A percentile compares a stretch with the other conserved stretches of the same genome.
These are phyloP conservation scores for Pterula multifida DNA, from an alignment of 1,284 basidiomycete species.

Conservation along the genomic window DNA sequence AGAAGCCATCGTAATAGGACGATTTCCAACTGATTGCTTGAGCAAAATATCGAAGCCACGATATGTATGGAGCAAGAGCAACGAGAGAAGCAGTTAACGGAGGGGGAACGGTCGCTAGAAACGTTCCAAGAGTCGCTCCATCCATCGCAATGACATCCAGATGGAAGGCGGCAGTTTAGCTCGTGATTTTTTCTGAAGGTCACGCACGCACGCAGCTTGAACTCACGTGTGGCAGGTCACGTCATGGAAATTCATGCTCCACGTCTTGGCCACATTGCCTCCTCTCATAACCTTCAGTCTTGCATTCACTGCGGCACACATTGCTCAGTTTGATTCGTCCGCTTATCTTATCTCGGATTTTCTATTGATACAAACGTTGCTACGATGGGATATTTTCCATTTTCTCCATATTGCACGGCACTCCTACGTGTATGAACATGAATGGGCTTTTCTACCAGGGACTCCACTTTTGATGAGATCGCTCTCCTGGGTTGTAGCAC, in stretches of 20 bases:
- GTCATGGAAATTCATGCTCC: too few relatives aligned
- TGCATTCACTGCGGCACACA: background rate
- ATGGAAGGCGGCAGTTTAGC: background rate
- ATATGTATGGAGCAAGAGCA: slow-evolving; percentile 43
- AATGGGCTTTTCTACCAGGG: slow-evolving; percentile 83
- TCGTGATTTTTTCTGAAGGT: background rate
- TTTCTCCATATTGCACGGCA: slow-evolving; percentile 57
- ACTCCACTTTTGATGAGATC: slow-evolving; percentile 42
- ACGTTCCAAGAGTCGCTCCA: slow-evolving; percentile 12
- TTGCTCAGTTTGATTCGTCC: background rate
- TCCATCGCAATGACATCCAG: background rate
- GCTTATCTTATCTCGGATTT: background rate
- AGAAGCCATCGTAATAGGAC: slow-evolving; percentile 54
- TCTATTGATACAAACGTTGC: slow-evolving; percentile 13
- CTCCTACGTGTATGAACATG: slow-evolving; percentile 69
- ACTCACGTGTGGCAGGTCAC: background rate
- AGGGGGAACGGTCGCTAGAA: slow-evolving; percentile 47
- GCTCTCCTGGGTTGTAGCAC: slow-evolving; percentile 16
- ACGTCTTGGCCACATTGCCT: background rate
- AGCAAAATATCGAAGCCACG: slow-evolving; percentile 28
- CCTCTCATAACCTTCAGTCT: background rate
- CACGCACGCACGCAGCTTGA: too few relatives aligned
- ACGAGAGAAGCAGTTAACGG: slow-evolving; percentile 47
- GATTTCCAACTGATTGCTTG: slow-evolving; percentile 57
- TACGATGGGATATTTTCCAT: slow-evolving; percentile 90